Evolutionary conservation across 1,139 yeast species (phyloP), one percentile per base, ranked within the genome.

Genomic region (Zygotorulaspora mrakii): DNA sequence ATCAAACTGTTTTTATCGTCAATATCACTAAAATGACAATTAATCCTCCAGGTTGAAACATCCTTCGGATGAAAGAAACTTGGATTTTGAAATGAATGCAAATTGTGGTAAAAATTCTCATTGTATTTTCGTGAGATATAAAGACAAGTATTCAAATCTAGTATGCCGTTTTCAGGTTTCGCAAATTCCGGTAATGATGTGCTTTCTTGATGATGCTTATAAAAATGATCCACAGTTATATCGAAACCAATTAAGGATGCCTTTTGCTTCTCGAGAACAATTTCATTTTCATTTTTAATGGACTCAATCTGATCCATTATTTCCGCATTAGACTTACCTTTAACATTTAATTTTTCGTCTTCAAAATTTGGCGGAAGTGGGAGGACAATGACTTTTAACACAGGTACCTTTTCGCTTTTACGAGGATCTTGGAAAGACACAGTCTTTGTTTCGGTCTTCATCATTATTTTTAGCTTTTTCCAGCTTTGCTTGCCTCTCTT

Each of bases 381-480:
- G 8, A 56, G 42, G 1, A 54, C 66, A 17, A 64, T 43, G 5
- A 62, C 55, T 30, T 51, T 49, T n/a, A 66, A 29, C 4, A 50
- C 51, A 0, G 67, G 57, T 8, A 26, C 35, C 11, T 39, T 44
- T 18, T 51, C 49, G 30, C 33, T 45, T 2, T 42, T 36, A 3
- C 49, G 46, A 5, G 45, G 22, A 1, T 44, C 37, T 2, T 39
- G 38, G 2, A 52, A 45, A 2, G 43, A 33, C 11, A 49, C 40
- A 13, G 42, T 44, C 16, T 12, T 28, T n/a, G 25, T 34, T 24
- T 41, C 48, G 1, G 62, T 51, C 26, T 55, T 52, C 42, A 59
- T 38, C 41, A 56, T 46, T 10, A 59, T 39, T 35, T 57, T 54
- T 14, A 54, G 47, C 32, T 45, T 47, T 27, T 52, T 34, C 57